Percentiles rank a stretch among this genome's conserved stretches.
Conservation (phyloP, 2,329 filamentous ascomycete species). For the Keithomyces neogunnii region DNA sequence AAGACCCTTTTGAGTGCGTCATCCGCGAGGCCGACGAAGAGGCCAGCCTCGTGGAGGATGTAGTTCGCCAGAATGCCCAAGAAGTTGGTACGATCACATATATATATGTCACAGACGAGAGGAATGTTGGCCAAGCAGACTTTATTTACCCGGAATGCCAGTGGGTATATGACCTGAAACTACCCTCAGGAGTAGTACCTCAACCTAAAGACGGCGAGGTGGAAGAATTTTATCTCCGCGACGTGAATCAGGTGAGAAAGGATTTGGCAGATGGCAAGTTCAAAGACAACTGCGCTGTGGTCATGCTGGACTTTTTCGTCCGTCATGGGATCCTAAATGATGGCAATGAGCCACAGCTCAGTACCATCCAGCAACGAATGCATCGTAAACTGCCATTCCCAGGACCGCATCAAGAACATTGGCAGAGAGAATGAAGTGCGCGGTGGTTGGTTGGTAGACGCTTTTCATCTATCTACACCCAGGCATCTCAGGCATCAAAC, state of each 20-base stretch:
- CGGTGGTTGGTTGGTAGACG: neutral
- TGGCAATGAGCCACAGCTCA: conserved; percentile 70
- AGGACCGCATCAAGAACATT: conserved; percentile 45
- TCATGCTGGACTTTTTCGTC: conserved; percentile 84
- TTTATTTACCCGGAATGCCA: conserved; percentile 86
- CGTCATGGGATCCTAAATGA: conserved; percentile 71
- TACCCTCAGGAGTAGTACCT: conserved; percentile 59
- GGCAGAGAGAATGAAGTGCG: conserved; percentile 8
- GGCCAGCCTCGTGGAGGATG: conserved; percentile 63
- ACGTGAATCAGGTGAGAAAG: conserved; percentile 64
- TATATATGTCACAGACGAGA: conserved; percentile 67
- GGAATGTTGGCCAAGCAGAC: conserved; percentile 70
- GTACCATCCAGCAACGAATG: conserved; percentile 66
- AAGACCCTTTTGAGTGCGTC: conserved; percentile 71
- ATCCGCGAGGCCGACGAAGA: conserved; percentile 86
- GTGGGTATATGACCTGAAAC: conserved; percentile 82
- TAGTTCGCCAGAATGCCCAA: conserved; percentile 54
- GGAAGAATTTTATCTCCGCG: conserved; percentile 71
- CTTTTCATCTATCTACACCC: neutral
- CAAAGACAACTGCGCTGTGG: conserved; percentile 85
- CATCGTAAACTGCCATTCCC: conserved; percentile 78
- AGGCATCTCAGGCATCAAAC: neutral
- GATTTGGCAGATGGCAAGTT: conserved; percentile 66
- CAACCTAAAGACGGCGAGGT: conserved; percentile 84
- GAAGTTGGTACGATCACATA: conserved; percentile 71